Base-by-base conservation (phyloP, 768 basidiomycete species). In the Sarcodon sp. region DNA sequence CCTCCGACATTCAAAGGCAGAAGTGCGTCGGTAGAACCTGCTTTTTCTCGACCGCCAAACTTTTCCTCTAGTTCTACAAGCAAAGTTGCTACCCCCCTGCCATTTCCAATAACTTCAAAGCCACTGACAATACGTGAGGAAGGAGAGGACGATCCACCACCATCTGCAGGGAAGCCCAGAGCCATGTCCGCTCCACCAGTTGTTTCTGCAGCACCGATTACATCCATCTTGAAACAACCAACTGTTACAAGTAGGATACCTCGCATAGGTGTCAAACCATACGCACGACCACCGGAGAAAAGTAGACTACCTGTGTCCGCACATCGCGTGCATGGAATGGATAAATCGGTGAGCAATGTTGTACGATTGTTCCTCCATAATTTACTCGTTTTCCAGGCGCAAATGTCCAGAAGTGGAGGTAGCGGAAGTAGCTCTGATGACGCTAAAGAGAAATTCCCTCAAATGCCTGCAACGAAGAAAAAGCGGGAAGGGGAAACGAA, bases 171-270 rank as follows among this genome's bases (percentile, higher is more conserved):
- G 31, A 9, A 47, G 33, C 15, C 43, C 4, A 49, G 50, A 21
- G 33, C 51, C 6, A 33, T 38, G 45, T 49, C 27, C 12, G 18
- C 47, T 11, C 45, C 49, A 47, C 34, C 45, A 34, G 39, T 49
- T 15, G 18, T 21, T 39, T 6, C 49, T n/a, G 8, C n/a, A 16
- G 38, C 52, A 52, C 4, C 47, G 41, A 4, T 57, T 50, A 37
- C 10, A 18, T 61, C 60, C 4, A 52, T 38, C 11, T 33, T 63
- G 27, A 54, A 61, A 27, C 61, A 60, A 32, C 62, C 63, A 1
- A 57, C 62, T n/a, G 49, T 51, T 12, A 56, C 55, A 11, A 66
- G 64, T 47, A 60, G 54, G 49, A 66, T 66, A n/a, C 64, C 64
- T 4, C 47, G 64, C 10, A 61, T 63, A 27, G 64, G 64, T 16